These are phyloP conservation scores for Solanum hybrid DNA, from an alignment of 305 asterid genomes.

Conservation along the genomic window DNA sequence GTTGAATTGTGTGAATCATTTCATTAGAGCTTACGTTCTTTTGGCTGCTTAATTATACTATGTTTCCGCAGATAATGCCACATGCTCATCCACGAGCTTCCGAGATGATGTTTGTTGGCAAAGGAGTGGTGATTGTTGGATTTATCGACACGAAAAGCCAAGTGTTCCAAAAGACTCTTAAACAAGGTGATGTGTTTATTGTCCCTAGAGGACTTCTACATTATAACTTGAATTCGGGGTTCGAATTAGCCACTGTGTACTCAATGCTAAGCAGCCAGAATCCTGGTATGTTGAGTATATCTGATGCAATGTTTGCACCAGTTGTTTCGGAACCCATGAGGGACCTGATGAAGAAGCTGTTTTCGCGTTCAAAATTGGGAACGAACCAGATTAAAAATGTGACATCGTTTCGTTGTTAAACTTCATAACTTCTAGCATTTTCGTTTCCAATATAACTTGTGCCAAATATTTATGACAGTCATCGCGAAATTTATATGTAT, in stretches of 20 bases:
- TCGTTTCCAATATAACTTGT: background rate
- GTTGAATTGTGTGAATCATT: background rate
- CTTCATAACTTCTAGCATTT: background rate
- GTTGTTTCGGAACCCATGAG: conserved; percentile 13
- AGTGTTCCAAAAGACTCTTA: conserved; percentile 38
- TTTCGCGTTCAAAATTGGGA: background rate
- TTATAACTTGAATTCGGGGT: conserved; percentile 45
- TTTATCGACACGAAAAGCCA: conserved; percentile 36
- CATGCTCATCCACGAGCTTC: conserved; percentile 65
- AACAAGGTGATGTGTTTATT: conserved; percentile 54
- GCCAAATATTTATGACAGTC: background rate
- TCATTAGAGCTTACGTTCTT: background rate
- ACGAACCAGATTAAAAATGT: background rate
- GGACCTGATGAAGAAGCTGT: background rate
- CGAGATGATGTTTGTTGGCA: conserved; percentile 49
- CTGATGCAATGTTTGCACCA: conserved; percentile 33
- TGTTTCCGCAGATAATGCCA: conserved; percentile 14
- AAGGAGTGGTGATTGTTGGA: conserved; percentile 45
- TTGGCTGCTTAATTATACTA: background rate
- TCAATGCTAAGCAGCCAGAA: conserved; percentile 68
- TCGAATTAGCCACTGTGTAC: conserved; percentile 39
- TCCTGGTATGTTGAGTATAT: conserved; percentile 47
- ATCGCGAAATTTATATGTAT: background rate
- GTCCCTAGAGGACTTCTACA: conserved; percentile 69
- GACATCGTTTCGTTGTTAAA: background rate